Base-by-base conservation (phyloP, 805 yeast species). In the Soucietia sequanensis region DNA sequence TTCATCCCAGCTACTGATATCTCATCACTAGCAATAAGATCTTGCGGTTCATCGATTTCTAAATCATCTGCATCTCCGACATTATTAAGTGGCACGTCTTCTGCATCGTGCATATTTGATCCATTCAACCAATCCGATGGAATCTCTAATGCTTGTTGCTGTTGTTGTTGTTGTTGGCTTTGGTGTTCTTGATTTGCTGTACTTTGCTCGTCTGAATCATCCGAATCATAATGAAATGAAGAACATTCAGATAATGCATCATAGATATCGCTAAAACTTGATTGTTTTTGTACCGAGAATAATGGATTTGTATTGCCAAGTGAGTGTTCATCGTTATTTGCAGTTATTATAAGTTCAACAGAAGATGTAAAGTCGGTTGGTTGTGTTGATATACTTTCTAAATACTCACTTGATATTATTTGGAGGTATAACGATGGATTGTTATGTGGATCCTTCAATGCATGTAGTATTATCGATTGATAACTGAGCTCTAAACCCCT, bases 21-120 rank as follows among this genome's bases (percentile, higher is more conserved):
- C 7, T 29, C 42, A 3, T 35, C 51, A 2, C 38, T 40, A 16
- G 31, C 24, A n/a, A 44, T 46, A 11, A 36, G 48, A 12, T 40
- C 43, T 16, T 47, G 55, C 8, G 41, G 47, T 6, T 33, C 49
- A 20, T 41, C 45, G 16, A 35, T 38, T 5, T 51, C 68, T 30
- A 64, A 49, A 38, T 64, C 70, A 41, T 64, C 70, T 1, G 71
- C 73, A 39, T 54, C 49, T 5, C 72, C 72, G 6, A 34, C 20
- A 35, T 58, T 58, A 18, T 30, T 30, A 24, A 47, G 21, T 7
- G 34, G 21, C 8, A 30, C 38, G 22, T 39, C 37, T 23, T 31
- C 33, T 19, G 27, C n/a, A 14, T 27, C 28, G n/a, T n/a, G n/a
- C 19, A 35, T 19, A 20, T 25, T 33, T 24, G 34, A 22, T 17